Percentiles rank a stretch among this genome's conserved stretches.
These are phyloP conservation scores for Thielaviopsis punctulata DNA, from an alignment of 2,329 filamentous ascomycete species.

Conservation along the genomic window DNA sequence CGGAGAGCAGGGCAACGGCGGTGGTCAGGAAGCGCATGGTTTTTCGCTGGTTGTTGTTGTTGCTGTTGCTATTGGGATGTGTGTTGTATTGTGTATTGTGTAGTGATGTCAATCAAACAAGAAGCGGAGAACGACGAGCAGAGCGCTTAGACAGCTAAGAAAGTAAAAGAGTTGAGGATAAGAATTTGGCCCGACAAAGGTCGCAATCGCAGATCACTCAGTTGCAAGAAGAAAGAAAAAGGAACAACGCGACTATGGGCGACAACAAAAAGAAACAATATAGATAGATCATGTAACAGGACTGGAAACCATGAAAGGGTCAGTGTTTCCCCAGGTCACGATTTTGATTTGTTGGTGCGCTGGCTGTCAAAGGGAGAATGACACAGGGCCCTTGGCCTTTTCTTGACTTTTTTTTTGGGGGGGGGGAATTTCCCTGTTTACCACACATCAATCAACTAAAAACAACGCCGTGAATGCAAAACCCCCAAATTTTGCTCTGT, in stretches of 20 bases:
- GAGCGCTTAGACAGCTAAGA: not conserved
- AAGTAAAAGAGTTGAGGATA: not conserved
- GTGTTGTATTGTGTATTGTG: not conserved
- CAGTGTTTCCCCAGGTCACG: not conserved
- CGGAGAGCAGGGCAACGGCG: slow-evolving; percentile 28
- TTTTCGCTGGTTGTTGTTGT: not conserved
- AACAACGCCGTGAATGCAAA: too few species aligned
- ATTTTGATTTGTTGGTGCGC: not conserved
- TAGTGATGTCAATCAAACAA: not conserved
- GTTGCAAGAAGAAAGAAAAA: too few species aligned
- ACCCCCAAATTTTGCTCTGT: too few species aligned
- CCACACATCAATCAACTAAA: too few species aligned
- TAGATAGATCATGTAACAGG: not conserved
- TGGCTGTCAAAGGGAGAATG: not conserved
- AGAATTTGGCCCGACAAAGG: too few species aligned
- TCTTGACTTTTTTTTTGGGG: too few species aligned
- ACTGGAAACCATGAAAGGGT: not conserved
- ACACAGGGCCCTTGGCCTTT: not conserved
- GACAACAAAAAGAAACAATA: not conserved
- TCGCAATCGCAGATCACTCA: too few species aligned
- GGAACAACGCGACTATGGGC: not conserved
- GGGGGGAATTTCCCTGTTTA: too few species aligned
- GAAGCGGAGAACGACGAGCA: not conserved
- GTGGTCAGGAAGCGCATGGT: slow-evolving; percentile 17
- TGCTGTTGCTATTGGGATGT: not conserved